Evolutionary conservation across 2,329 filamentous ascomycete genomes (phyloP).

Genomic region (Scytalidium lignicola): DNA sequence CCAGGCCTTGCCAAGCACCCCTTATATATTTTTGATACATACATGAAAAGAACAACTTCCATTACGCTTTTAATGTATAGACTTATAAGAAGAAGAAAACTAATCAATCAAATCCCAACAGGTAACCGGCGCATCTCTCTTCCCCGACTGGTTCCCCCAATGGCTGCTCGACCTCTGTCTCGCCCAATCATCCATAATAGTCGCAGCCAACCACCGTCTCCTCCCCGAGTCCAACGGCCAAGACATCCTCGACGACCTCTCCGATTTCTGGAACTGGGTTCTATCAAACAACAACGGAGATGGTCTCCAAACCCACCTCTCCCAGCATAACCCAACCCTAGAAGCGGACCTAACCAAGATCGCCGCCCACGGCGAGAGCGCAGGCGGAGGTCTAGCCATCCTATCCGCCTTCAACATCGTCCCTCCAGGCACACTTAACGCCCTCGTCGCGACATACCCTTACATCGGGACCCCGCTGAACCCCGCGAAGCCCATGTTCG

Average conservation of each 20-base stretch:
- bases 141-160: slow-evolving; percentile 21
- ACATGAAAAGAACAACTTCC: no score
- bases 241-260: slow-evolving; percentile 42
- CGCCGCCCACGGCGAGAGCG: slow-evolving; percentile 9
- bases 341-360: slow-evolving; percentile 7
- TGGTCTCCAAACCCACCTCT: slow-evolving; percentile 4
- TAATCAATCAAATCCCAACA: neutral
- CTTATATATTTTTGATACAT: no score
- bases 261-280: slow-evolving; percentile 45
- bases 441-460: slow-evolving; percentile 10
- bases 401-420: slow-evolving; percentile 5
- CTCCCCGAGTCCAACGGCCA: slow-evolving; percentile 41
- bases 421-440: slow-evolving; percentile 8
- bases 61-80: no score
- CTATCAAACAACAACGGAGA: no score
- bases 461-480: neutral
- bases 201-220: slow-evolving; percentile 46
- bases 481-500: slow-evolving; percentile 5
- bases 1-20: no score
- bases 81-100: neutral
- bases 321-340: slow-evolving; percentile 2
- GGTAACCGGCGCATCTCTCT: slow-evolving; percentile 8
- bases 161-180: slow-evolving; percentile 35
- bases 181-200: slow-evolving; percentile 35
- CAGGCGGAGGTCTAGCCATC: slow-evolving; percentile 9